Percentiles rank a stretch among this genome's conserved stretches.
These are phyloP conservation scores for Ballota nigra DNA, from an alignment of 257 asterid genomes.

Conservation along the genomic window DNA sequence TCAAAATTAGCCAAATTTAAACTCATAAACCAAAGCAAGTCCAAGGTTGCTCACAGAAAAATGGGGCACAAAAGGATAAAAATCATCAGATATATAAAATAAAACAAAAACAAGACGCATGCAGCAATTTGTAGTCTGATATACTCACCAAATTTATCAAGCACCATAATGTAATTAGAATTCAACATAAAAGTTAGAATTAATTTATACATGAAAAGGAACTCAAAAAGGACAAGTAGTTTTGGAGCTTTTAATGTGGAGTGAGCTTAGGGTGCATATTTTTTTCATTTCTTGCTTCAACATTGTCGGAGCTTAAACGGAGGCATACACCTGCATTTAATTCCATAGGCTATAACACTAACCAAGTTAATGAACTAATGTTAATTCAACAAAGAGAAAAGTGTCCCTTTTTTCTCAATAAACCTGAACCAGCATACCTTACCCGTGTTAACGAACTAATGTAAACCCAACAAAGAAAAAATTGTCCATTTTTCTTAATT, in stretches of 20 bases:
- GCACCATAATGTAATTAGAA: neutral
- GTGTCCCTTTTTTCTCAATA: neutral
- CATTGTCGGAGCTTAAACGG: neutral
- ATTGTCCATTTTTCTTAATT: neutral
- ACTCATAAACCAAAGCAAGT: neutral
- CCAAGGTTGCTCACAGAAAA: neutral
- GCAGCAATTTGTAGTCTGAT: neutral
- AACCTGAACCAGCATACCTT: slow-evolving; percentile 42
- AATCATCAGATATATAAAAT: neutral
- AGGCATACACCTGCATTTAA: neutral
- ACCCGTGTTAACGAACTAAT: slow-evolving; percentile 32
- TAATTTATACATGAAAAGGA: neutral
- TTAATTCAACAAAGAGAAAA: neutral
- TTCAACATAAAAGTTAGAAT: neutral
- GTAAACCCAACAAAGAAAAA: neutral
- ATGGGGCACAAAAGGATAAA: neutral
- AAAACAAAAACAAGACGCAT: neutral
- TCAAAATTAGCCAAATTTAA: slow-evolving; percentile 16
- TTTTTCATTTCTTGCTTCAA: neutral
- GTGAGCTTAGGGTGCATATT: too few relatives aligned
- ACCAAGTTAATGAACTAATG: neutral
- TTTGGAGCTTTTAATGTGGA: neutral
- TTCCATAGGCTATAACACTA: neutral
- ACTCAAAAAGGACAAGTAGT: neutral
- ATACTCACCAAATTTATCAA: neutral